Base-by-base conservation (phyloP, 2,329 filamentous ascomycete genomes). In the Claviceps sp. region DNA sequence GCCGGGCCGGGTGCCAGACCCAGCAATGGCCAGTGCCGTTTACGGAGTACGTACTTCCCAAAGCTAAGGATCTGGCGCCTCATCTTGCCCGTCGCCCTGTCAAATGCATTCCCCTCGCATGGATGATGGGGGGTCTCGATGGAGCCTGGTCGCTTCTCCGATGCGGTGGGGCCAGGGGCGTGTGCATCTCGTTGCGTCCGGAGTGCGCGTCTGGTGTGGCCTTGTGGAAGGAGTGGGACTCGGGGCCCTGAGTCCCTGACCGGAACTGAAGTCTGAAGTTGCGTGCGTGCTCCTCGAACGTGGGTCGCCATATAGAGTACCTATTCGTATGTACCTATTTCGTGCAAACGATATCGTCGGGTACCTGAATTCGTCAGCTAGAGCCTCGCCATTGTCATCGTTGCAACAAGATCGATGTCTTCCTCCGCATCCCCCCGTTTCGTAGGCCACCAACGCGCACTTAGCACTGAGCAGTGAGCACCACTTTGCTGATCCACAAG, bases 111-210 rank as follows among this genome's bases (percentile, higher is more conserved):
- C 48, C 48, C 41, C 41, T 50, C 48, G 48, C 48, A 50, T 44
- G 45, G 22, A 4, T 22, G 22, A 22, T 22, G 22, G 22, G 30
- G 30, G 40, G 41, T 37, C 40, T 34, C 19, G 38, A 42, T 47
- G 30, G 48, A n/a, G 13, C 42, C 44, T 51, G 39, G 44, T 45
- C 41, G 40, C 49, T 46, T 48, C 39, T 49, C 48, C 52, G 49
- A 54, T 51, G 49, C 48, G 22, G 39, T 51, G 52, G 52, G 45
- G 47, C 46, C 38, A 42, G 37, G 47, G 51, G 51, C 22, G 47
- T 45, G 51, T 46, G 51, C 34, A 41, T 46, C 16, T 19, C n/a
- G 44, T 8, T 16, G 43, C 24, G 22, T 30, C 22, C 14, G 24
- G 45, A 1, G 37, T 40, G 47, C 14, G n/a, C 24, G 22, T 40